A percentile compares a stretch with the other conserved stretches of the same genome.
phyloP scores from a whole-genome alignment of 495 filamentous ascomycete species.

The Aspergillus asperescens region DNA sequence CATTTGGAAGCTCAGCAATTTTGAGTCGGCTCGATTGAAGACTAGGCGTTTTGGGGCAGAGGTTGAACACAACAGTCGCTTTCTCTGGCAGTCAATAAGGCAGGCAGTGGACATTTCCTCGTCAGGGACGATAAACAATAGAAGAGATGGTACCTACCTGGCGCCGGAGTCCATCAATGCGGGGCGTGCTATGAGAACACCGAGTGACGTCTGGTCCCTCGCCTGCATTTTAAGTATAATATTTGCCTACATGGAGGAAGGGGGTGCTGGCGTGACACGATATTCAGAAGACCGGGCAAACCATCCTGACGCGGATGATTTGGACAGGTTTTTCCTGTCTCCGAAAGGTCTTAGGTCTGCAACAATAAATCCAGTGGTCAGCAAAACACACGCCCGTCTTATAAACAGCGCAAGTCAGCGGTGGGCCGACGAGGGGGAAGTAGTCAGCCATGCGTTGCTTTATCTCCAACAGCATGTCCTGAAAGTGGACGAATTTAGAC shows the following conservation, averaged over 20 bases:
- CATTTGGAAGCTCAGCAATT: slow-evolving; percentile 6
- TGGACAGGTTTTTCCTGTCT: not conserved
- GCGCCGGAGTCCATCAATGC: not conserved
- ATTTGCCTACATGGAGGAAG: slow-evolving; percentile 2
- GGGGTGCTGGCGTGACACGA: not conserved
- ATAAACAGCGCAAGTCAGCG: too few relatives aligned
- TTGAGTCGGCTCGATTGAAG: not conserved
- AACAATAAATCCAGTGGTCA: not conserved
- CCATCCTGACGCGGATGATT: not conserved
- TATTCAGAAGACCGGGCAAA: not conserved
- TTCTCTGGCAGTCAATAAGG: not conserved
- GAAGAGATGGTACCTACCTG: not conserved
- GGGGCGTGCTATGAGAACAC: not conserved
- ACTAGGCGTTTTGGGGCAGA: not conserved
- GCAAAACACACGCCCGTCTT: not conserved
- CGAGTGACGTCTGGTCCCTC: slow-evolving; percentile 5
- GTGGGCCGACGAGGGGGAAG: too few relatives aligned
- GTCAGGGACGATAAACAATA: not conserved
- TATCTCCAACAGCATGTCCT: too few relatives aligned
- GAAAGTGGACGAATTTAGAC: too few relatives aligned
- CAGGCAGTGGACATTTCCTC: not conserved
- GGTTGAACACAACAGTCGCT: not conserved
- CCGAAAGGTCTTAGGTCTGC: not conserved
- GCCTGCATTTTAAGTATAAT: not conserved
- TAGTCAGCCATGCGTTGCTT: too few relatives aligned